Evolutionary conservation across 2,329 filamentous ascomycete species (phyloP), one percentile per base, ranked within the genome.

Genomic region (Sporothrix curviconia): DNA sequence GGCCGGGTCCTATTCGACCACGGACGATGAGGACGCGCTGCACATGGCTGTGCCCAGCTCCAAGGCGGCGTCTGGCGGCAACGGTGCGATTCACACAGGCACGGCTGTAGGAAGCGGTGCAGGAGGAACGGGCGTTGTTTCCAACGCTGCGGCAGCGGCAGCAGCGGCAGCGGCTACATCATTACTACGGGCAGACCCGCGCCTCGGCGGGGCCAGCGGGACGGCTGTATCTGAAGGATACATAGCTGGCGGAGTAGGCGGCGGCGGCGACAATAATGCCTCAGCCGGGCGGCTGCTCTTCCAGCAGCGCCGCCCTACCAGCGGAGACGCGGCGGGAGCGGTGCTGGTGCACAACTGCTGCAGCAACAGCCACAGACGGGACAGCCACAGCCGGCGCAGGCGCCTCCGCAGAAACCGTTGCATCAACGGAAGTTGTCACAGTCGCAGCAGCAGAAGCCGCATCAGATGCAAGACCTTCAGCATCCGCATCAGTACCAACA

Each of bases 21-120:
- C 89, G 1, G 89, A 95, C 68, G 90, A 95, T 59, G 90, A 95
- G 61, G 90, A 95, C 52, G 72, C 82, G 15, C 73, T 90, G 30
- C 84, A 86, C 37, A 85, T 92, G 57, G 76, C 80, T 17, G n/a
- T n/a, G n/a, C n/a, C n/a, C n/a, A n/a, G n/a, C n/a, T 44, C 47
- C 9, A 57, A 61, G 25, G 42, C 30, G n/a, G 32, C 24, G 28
- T 28, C 15, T 19, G 34, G n/a, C 17, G 22, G 44, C 37, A 37
- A 6, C 12, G 34, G 36, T 12, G n/a, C n/a, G n/a, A n/a, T n/a
- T n/a, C n/a, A n/a, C n/a, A 12, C 40, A 4, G 30, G 6, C 36
- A 15, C 15, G 28, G 17, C 47, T n/a, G 25, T 30, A 46, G 15
- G 19, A 34, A 24, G 34, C 8, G 15, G 2, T 7, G 24, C 28